Base-by-base conservation (phyloP, 2,329 filamentous ascomycete species). In the Pseudocercospora macadamiae region DNA sequence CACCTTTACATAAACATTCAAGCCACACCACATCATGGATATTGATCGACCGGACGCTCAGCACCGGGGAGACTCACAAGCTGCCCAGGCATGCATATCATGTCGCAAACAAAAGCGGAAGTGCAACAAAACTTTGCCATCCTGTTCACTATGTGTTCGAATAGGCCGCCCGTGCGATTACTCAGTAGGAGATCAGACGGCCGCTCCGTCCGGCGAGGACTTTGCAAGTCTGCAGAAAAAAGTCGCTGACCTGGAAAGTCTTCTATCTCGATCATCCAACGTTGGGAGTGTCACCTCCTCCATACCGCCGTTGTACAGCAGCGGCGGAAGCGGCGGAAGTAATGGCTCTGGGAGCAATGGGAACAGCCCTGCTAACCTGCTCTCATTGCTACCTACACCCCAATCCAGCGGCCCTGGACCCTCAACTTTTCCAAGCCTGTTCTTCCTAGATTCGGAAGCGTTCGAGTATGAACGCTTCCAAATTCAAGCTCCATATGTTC, bases 71-170 rank as follows among this genome's bases (percentile, higher is more conserved):
- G 39, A 4, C 18, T 45, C 39, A 21, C 39, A 45, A 45, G 39
- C 78, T 16, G 61, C 69, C 14, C 76, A 79, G 68, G 78, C 78
- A 57, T 81, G 78, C 64, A 61, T 73, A 42, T 71, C 76, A 26
- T 81, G 79, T 66, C 71, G 75, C 32, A 77, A 75, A 61, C 77
- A 83, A 67, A 84, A 83, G 70, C 73, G 81, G 42, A 80, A 77
- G 73, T 83, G 82, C 66, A 77, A 81, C 74, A 83, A 83, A 69
- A 66, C 63, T 3, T 63, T 83, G 1, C 82, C 82, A 12, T 66
- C 71, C 14, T 84, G 82, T 66, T 70, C 74, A 2, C 73, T 83
- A 3, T 84, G 82, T 67, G 32, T 54, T 14, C 53, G 67, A 0
- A 66, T 68, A 19, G 67, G 68, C 16, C 51, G 68, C 14, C 3